These are phyloP conservation scores for Fomitopsis betulina DNA, from an alignment of 1,284 basidiomycete species.

Conservation along the genomic window DNA sequence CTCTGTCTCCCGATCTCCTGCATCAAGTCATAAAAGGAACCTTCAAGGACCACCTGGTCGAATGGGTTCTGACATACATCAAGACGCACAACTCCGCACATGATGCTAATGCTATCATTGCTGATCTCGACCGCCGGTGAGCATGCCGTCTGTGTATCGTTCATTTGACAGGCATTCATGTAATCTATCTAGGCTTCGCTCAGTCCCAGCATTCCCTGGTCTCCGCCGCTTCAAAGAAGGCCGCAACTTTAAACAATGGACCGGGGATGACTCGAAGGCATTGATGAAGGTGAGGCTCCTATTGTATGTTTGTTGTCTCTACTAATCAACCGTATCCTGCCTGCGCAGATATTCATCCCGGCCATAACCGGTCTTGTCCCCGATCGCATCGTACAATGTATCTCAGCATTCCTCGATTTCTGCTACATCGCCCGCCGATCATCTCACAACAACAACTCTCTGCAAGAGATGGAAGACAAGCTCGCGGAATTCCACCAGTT, in stretches of 20 bases:
- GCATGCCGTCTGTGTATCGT: too few relatives aligned
- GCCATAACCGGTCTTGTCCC: background rate
- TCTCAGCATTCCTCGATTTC: slow-evolving; percentile 12
- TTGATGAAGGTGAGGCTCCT: slow-evolving; percentile 24
- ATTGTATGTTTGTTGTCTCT: too few relatives aligned
- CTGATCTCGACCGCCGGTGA: slow-evolving; percentile 21
- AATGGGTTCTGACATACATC: slow-evolving; percentile 9
- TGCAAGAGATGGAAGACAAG: slow-evolving; percentile 2
- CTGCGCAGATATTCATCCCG: background rate
- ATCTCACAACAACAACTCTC: background rate
- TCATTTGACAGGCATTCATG: too few relatives aligned
- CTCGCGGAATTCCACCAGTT: slow-evolving; percentile 2
- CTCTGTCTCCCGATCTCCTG: background rate
- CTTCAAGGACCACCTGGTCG: slow-evolving; percentile 16
- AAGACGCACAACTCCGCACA: background rate
- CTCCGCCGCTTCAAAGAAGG: slow-evolving; percentile 15
- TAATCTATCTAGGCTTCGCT: slow-evolving; percentile 3
- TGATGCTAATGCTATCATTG: slow-evolving; percentile 1
- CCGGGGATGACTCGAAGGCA: slow-evolving; percentile 20
- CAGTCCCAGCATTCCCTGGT: slow-evolving; percentile 12
- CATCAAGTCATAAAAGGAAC: slow-evolving; percentile 3
- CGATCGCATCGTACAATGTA: slow-evolving; percentile 5
- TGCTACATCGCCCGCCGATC: slow-evolving; percentile 11
- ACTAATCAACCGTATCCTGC: too few relatives aligned
- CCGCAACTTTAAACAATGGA: slow-evolving; percentile 19